Base-by-base conservation (phyloP, 805 yeast species). In the Blastobotrys peoriensis region DNA sequence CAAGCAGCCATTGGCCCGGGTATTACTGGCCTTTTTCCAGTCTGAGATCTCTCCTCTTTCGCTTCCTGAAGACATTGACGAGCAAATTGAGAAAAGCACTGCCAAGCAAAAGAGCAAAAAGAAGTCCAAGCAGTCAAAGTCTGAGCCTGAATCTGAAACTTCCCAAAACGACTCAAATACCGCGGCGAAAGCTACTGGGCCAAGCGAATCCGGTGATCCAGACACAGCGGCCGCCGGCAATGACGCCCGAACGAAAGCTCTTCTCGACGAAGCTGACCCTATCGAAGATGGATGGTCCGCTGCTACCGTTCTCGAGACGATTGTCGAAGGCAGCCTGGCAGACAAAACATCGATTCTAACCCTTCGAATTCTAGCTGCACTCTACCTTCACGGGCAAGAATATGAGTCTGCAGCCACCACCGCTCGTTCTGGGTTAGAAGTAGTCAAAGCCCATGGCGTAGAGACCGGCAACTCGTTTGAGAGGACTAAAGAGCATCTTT, bases 41-140 rank as follows among this genome's bases (percentile, higher is more conserved):
- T 83, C 95, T 16, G 89, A 79, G 21, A 66, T 82, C 21, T 85
- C 88, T 0, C 78, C 83, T 0, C 82, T 79, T 55, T 72, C 73
- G 5, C 25, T 20, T 43, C 61, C 64, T 15, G 30, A 8, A 21
- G 51, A 61, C 5, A 47, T 51, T 51, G 46, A 50, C 33, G 47
- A 51, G 40, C 49, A 58, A 22, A 40, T 45, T 5, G 57, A 48
- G 6, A 52, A 48, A 20, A 51, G 46, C 22, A 49, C 40, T 21
- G 46, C 53, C 13, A 45, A 47, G 28, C 46, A 54, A 49, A 38
- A 15, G 15, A 33, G 23, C 34, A 40, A 30, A 25, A 30, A 36
- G 43, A 33, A 8, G 47, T 40, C 23, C 48, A 15, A 4, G 19
- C 34, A 4, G 41, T 20, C 27, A 45, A 40, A 17, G 40, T 43